Evolutionary conservation across 371 early-diverging fungal species (phyloP).

Genomic region (Mortierella sp.): DNA sequence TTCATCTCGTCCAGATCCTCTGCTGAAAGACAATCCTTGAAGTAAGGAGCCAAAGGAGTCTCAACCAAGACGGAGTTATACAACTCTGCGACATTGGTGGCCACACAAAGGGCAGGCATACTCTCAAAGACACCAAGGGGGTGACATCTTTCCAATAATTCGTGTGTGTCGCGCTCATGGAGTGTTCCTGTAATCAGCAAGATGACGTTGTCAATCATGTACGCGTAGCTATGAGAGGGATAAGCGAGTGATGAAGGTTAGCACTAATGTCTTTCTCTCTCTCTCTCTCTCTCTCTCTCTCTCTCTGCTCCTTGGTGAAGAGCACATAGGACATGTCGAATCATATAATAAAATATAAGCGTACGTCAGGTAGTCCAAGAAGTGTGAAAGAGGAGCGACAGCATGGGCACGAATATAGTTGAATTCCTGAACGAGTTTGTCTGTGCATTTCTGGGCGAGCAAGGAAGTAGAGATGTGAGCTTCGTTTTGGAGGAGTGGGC

Average conservation of each 20-base stretch:
- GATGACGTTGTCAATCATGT: constrained; percentile 99
- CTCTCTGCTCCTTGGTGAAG: no score
- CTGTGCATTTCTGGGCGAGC: constrained; percentile 88
- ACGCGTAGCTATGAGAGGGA: constrained; percentile 81
- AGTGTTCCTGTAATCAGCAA: constrained; percentile 97
- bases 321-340: not conserved
- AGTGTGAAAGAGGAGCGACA: constrained; percentile 84
- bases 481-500: constrained; percentile 93
- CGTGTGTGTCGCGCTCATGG: constrained; percentile 97
- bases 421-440: constrained; percentile 94
- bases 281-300: no score
- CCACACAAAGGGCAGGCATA: constrained; percentile 97
- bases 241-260: not conserved
- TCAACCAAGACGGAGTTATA: constrained; percentile 97
- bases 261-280: not conserved
- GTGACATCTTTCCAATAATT: constrained; percentile 95
- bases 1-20: constrained; percentile 98
- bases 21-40: constrained; percentile 95
- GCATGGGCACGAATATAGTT: constrained; percentile 92
- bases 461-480: constrained; percentile 96
- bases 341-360: not conserved
- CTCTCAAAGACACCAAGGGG: constrained; percentile 97
- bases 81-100: constrained; percentile 95
- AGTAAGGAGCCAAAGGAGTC: constrained; percentile 98
- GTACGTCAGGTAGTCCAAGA: constrained; percentile 96